Conservation (phyloP, 1,284 basidiomycete species). For the Puccinia polysora region DNA sequence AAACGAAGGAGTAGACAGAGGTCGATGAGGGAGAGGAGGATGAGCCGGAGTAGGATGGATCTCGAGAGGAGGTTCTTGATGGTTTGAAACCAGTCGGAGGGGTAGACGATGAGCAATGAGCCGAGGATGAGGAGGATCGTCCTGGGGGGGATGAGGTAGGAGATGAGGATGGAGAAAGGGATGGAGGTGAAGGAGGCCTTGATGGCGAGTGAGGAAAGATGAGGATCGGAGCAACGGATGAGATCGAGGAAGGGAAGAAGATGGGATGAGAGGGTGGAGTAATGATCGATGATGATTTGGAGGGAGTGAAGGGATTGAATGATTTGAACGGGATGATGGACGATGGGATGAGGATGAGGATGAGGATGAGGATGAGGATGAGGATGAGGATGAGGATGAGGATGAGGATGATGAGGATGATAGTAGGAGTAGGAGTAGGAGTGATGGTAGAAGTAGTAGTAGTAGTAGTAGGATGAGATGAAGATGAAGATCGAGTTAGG, state of each 20-base stretch:
- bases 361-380: background rate
- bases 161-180: constrained; percentile 50
- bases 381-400: background rate
- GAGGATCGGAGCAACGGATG: background rate
- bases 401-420: no score
- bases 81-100: constrained; percentile 51
- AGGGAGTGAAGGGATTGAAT: constrained; percentile 7
- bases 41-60: constrained; percentile 40
- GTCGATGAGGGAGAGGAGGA: background rate
- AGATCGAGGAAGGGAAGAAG: background rate
- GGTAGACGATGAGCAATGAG: constrained; percentile 51
- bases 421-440: no score
- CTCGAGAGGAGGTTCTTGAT: constrained; percentile 51
- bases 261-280: background rate
- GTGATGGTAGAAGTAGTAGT: background rate
- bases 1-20: constrained; percentile 42
- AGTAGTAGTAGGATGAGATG: constrained; percentile 8
- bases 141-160: constrained; percentile 50
- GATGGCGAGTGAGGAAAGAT: background rate
- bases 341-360: background rate
- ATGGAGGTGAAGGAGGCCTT: constrained; percentile 34
- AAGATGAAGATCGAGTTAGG: constrained; percentile 3
- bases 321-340: background rate
- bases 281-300: constrained; percentile 31
- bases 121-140: constrained; percentile 50